Evolutionary conservation across 2,329 filamentous ascomycete species (phyloP).

Genomic region (Phyllosticta citriasiana): DNA sequence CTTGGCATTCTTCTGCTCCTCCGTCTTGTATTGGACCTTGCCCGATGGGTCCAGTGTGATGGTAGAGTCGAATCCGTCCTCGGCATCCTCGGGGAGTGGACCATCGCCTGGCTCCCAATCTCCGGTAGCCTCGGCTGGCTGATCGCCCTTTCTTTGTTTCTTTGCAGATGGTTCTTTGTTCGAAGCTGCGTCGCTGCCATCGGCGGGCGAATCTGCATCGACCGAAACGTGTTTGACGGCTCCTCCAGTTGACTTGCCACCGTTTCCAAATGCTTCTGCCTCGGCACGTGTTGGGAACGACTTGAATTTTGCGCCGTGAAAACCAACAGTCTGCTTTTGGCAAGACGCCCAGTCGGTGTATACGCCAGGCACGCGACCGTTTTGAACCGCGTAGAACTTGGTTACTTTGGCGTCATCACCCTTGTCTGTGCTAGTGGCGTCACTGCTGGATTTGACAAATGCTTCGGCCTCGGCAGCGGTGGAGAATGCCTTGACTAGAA

Average conservation of each 20-base stretch:
- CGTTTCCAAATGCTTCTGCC: constrained; percentile 65
- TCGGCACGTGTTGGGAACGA: constrained; percentile 46
- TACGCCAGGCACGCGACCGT: constrained; percentile 49
- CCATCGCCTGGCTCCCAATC: constrained; percentile 38
- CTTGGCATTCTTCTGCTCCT: constrained; percentile 35
- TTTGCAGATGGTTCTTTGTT: constrained; percentile 20
- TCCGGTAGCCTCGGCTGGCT: constrained; percentile 19
- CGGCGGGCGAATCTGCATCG: constrained; percentile 16
- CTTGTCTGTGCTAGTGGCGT: neutral
- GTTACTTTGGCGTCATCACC: neutral
- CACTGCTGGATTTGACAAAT: constrained; percentile 42
- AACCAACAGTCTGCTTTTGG: constrained; percentile 62
- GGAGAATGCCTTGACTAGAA: constrained; percentile 68
- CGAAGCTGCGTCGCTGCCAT: constrained; percentile 13
- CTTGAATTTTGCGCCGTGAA: constrained; percentile 52
- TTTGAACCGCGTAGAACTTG: constrained; percentile 52
- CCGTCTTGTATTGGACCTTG: constrained; percentile 45
- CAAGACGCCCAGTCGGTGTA: constrained; percentile 61
- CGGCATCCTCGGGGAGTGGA: constrained; percentile 44
- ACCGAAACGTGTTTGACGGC: constrained; percentile 18
- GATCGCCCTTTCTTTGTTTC: constrained; percentile 29
- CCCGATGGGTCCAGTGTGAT: constrained; percentile 47
- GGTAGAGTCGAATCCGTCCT: constrained; percentile 53
- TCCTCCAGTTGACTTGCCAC: constrained; percentile 15
- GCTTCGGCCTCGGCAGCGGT: constrained; percentile 65